Base-by-base conservation (phyloP, 2,329 filamentous ascomycete species). In the Ustulina deusta region DNA sequence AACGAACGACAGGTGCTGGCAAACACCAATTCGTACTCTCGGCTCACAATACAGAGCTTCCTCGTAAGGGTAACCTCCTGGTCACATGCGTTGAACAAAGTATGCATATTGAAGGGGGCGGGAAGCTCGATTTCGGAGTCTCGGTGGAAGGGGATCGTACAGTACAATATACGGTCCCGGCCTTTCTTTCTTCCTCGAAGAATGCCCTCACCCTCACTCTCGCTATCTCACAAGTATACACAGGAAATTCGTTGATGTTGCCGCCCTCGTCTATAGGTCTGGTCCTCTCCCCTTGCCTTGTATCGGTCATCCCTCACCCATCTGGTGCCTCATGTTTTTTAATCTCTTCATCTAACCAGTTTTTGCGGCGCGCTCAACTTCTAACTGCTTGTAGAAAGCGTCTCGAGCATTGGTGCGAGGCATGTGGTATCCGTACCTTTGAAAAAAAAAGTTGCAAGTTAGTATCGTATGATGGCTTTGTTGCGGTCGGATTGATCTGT, bases 371-470 rank as follows among this genome's bases (percentile, higher is more conserved):
- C 86, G 86, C 79, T 87, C 79, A 74, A 83, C 82, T 82, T 89
- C 87, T 69, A 88, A 80, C 80, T 87, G 83, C 80, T 79, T 79
- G 83, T 89, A 89, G 84, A 83, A 84, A 79, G 80, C 80, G 80
- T 89, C 87, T 77, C 87, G 87, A 71, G 82, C 83, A 76, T 83
- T 78, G 76, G 85, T 88, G 79, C 87, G 86, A 73, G 87, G 87
- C 76, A 88, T 81, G 82, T 89, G 87, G 82, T 78, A 89, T 78
- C 87, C 87, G 83, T 89, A 87, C 87, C 87, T 89, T 72, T 71
- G 64, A 11, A 38, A 55, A 29, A 22, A 17, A 34, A 55, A 27
- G 65, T n/a, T n/a, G n/a, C n/a, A n/a, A n/a, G n/a, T 74, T 69
- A 73, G 71, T 51, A 62, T 65, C 10, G 17, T 17, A 40, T 22